A percentile compares a stretch with the other conserved stretches of the same genome.
phyloP scores from a whole-genome alignment of 345 rosid species.

The Syzygium jambos region DNA sequence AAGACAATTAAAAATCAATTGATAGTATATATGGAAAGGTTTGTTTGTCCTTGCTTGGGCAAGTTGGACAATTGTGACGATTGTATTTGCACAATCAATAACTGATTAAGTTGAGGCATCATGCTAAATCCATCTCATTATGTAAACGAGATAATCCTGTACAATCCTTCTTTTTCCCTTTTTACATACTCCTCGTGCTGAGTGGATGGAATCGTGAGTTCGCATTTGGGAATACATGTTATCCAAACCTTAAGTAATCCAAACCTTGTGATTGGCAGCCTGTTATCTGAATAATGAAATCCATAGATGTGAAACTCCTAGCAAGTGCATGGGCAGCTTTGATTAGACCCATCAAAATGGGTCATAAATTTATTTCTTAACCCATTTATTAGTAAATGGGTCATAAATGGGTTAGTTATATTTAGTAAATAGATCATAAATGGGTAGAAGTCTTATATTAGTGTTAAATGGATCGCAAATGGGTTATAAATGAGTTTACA shows the following conservation, averaged over 20 bases:
- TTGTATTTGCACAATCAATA: neutral
- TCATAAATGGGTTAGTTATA: no score
- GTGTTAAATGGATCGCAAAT: no score
- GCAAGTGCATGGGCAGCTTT: neutral
- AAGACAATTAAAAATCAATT: no score
- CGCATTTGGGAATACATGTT: accelerated
- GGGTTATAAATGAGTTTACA: no score
- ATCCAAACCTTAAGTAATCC: neutral
- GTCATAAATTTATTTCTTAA: no score
- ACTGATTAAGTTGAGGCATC: neutral
- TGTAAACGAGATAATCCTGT: no score
- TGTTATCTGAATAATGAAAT: accelerated
- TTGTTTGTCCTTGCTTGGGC: neutral
- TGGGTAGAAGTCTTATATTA: no score
- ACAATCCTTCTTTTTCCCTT: accelerated
- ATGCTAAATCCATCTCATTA: neutral
- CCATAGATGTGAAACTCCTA: neutral
- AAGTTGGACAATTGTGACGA: neutral
- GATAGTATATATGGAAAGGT: no score
- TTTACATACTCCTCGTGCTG: accelerated
- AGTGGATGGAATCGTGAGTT: neutral
- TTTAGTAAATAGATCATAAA: no score
- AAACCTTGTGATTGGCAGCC: accelerated
- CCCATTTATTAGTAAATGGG: no score
- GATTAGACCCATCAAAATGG: no score